Evolutionary conservation across 148 eudicot genomes (phyloP).

Genomic region (Rhododendron griersonianum): DNA sequence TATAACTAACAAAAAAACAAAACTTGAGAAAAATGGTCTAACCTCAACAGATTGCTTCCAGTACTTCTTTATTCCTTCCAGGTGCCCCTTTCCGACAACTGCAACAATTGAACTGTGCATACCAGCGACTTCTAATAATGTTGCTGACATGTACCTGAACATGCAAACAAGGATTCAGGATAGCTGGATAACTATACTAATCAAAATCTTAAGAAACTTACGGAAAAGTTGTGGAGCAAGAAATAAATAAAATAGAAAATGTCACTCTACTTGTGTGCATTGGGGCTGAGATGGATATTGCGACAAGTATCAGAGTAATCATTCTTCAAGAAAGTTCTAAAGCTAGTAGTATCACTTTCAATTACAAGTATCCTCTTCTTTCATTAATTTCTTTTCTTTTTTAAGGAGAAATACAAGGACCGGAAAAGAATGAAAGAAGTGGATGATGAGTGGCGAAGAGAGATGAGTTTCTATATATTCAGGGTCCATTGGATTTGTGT

Average conservation of each 20-base stretch:
- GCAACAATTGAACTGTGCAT: conserved; percentile 90
- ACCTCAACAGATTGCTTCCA: conserved; percentile 93
- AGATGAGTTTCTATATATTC: neutral
- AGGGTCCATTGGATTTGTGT: neutral
- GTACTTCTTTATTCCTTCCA: conserved; percentile 73
- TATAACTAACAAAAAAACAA: neutral
- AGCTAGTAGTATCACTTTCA: neutral
- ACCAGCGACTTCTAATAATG: conserved; percentile 56
- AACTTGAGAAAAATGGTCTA: neutral
- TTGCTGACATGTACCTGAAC: conserved; percentile 86
- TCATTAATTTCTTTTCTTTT: neutral
- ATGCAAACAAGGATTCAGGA: conserved; percentile 2
- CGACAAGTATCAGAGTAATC: neutral
- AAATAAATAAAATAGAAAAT: neutral
- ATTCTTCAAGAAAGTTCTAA: neutral
- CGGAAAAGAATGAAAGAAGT: neutral
- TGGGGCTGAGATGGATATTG: neutral
- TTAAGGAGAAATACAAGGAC: neutral
- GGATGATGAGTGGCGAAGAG: neutral
- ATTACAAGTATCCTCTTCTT: neutral
- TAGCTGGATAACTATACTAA: neutral
- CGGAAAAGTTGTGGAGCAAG: too few species aligned
- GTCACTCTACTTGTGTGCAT: neutral
- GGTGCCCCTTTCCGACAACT: conserved; percentile 94
- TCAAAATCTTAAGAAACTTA: neutral